phyloP scores from a whole-genome alignment of 1,284 basidiomycete species.

The Malassezia nana region DNA sequence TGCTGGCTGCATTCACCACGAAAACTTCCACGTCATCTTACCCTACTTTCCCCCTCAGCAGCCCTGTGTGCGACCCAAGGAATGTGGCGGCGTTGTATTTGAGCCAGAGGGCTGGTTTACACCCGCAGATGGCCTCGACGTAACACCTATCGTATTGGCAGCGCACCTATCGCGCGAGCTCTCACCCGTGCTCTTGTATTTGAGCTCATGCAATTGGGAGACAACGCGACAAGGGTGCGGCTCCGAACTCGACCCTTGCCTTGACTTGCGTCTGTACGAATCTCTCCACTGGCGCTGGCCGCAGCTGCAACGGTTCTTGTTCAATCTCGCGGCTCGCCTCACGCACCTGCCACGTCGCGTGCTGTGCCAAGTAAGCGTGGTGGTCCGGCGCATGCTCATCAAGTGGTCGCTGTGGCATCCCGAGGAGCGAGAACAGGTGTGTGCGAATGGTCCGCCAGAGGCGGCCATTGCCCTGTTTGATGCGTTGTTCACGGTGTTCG shows the following conservation, averaged over 20 bases:
- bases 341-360: not conserved
- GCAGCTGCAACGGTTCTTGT: not conserved
- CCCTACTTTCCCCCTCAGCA: not conserved
- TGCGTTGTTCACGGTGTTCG: not conserved
- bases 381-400: conserved; percentile 2
- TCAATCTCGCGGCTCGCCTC: not conserved
- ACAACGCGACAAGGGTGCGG: not conserved
- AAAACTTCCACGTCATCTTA: not conserved
- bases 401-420: not conserved
- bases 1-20: not conserved
- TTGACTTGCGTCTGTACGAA: not conserved
- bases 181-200: not conserved
- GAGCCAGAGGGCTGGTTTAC: not conserved
- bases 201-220: conserved; percentile 2
- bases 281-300: conserved; percentile 1
- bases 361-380: not conserved
- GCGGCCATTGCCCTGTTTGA: conserved; percentile 1
- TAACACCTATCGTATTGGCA: not conserved
- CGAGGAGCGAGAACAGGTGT: not conserved
- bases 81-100: not conserved
- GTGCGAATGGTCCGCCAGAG: not conserved
- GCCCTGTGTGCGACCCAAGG: not conserved
- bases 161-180: conserved; percentile 4
- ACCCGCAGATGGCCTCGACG: conserved; percentile 1
- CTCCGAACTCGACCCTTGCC: not conserved